A percentile compares a stretch with the other conserved stretches of the same genome.
Conservation (phyloP, 805 yeast species). For the Lachancea sp. region DNA sequence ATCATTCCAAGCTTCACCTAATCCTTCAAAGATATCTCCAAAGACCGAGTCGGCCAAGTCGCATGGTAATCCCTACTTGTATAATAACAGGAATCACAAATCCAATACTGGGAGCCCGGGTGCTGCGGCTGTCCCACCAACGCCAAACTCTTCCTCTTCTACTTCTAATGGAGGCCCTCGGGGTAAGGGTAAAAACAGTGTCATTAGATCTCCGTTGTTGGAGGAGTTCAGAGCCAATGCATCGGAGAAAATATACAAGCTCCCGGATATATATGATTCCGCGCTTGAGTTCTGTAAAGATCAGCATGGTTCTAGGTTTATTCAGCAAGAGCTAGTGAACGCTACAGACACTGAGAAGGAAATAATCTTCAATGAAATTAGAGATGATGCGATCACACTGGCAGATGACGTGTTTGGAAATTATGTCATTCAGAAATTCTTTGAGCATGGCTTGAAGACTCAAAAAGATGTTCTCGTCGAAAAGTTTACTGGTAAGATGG, state of each 20-base stretch:
- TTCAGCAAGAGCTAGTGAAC: constrained; percentile 74
- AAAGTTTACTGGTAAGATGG: constrained; percentile 52
- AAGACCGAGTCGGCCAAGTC: background rate
- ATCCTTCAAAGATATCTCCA: background rate
- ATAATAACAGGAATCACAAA: constrained; percentile 4
- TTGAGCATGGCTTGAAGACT: constrained; percentile 69
- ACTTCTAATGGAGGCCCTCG: constrained; percentile 1
- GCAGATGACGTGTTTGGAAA: constrained; percentile 98
- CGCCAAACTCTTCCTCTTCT: constrained; percentile 1
- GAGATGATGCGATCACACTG: constrained; percentile 64
- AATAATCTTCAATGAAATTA: constrained; percentile 74
- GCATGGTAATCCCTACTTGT: constrained; percentile 9
- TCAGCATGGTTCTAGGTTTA: constrained; percentile 95
- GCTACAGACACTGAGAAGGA: constrained; percentile 69
- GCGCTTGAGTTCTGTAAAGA: constrained; percentile 90
- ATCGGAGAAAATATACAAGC: constrained; percentile 47
- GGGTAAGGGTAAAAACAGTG: constrained; percentile 22
- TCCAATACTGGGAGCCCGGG: constrained; percentile 1
- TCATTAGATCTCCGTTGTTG: constrained; percentile 68
- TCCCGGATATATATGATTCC: constrained; percentile 76
- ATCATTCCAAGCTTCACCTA: constrained; percentile 4
- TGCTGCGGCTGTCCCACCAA: background rate
- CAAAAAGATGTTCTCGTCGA: constrained; percentile 66
- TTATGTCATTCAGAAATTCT: constrained; percentile 90
- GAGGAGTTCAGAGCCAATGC: constrained; percentile 73